Base-by-base conservation (phyloP, 441 rosid genomes). In the Arabidopsis lyrata region DNA sequence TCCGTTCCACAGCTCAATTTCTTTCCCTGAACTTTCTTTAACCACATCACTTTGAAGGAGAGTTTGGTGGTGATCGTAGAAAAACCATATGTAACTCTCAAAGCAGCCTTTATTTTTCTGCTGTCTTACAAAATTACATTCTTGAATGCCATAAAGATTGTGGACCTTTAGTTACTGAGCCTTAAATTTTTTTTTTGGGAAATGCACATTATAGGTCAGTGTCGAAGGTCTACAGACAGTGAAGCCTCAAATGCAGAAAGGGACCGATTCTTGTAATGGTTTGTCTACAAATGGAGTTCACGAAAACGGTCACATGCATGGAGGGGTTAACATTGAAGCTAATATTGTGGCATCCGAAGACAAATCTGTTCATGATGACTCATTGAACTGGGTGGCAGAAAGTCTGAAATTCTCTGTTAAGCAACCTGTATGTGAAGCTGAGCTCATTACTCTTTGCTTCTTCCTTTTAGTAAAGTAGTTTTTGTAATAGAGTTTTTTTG, bases 371-470 rank as follows among this genome's bases (percentile, higher is more conserved):
- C 80, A 78, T 73, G 97, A 84, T 77, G 81, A 73, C 72, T 77
- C 81, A 71, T 77, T 72, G 45, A 82, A 83, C 55, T 93, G 98
- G 99, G 77, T 70, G 62, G 88, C 88, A 62, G 95, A 93, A 65
- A 89, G 87, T 74, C 39, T 95, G 77, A 95, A 87, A 86, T 90
- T 93, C 81, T 90, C 92, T 70, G 91, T 91, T 63, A 91, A 86
- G 76, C 88, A 91, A 78, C 96, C 96, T 81, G 98, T 95, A 88
- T 76, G 77, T 77, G 38, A 61, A 75, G 36, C 76, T 29, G 48
- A 65, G 31, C 65, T 67, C 78, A 34, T 56, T 63, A 50, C 35
- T 63, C 49, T 32, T 57, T 56, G 52, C 29, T 68, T 12, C 16
- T 14, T 35, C 29, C 20, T 54, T 36, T 22, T 20, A 9, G 0